phyloP scores from a whole-genome alignment of 228 moss, liverwort and hornwort genomes.

The Sphagnum fallax region DNA sequence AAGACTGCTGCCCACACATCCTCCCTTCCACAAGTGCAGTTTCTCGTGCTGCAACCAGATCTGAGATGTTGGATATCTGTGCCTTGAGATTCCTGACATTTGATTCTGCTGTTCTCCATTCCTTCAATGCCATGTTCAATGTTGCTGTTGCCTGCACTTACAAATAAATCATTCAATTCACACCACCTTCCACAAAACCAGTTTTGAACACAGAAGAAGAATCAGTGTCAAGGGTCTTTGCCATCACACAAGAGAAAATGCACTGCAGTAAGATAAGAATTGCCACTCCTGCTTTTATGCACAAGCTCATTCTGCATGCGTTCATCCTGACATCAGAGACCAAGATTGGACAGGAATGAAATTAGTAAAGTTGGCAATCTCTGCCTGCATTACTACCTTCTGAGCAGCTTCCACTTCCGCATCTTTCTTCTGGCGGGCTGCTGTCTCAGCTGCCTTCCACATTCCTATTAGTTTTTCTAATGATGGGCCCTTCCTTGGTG shows the following conservation, averaged over 20 bases:
- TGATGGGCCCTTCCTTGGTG: constrained; percentile 32
- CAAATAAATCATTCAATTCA: no score
- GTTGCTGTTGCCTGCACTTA: constrained; percentile 9
- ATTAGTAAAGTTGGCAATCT: no score
- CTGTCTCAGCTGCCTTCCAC: constrained; percentile 55
- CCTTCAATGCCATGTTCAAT: constrained; percentile 28
- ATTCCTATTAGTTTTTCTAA: constrained; percentile 54
- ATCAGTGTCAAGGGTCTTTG: no score
- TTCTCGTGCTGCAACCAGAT: background rate
- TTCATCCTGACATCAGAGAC: no score
- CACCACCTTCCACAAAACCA: no score
- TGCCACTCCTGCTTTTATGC: no score
- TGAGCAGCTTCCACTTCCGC: constrained; percentile 28
- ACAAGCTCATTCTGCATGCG: no score
- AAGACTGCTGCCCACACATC: background rate
- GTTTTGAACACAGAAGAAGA: no score
- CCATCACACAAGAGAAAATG: no score
- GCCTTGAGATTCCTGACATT: constrained; percentile 3
- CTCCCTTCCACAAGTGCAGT: constrained; percentile 1
- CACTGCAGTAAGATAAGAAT: no score
- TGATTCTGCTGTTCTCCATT: constrained; percentile 43
- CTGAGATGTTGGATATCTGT: no score
- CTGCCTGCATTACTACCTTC: constrained; percentile 3
- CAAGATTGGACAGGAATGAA: no score
- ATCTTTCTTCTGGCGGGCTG: constrained; percentile 39